Evolutionary conservation across 306 rosid genomes (phyloP).

Genomic region (Lathyrus tuberosus): DNA sequence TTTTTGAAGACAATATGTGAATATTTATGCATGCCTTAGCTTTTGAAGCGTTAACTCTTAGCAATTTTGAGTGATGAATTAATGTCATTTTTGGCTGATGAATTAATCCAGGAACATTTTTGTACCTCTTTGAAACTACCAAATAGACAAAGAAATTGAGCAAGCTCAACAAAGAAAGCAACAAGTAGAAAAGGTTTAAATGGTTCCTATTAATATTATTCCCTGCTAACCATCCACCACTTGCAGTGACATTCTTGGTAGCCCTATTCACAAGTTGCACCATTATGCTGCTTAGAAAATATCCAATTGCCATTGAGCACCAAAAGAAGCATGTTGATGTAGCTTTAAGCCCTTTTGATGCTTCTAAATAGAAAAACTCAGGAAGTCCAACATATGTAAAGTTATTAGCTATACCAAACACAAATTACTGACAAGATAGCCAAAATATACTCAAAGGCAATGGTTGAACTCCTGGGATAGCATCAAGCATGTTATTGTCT

Average conservation of each 20-base stretch:
- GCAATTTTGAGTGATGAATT: too few relatives aligned
- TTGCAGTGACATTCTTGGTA: slow-evolving; percentile 51
- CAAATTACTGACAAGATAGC: slow-evolving; percentile 84
- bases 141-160: too few relatives aligned
- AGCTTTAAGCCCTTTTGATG: slow-evolving; percentile 69
- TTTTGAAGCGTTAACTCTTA: too few relatives aligned
- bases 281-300: slow-evolving; percentile 67
- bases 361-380: slow-evolving; percentile 86
- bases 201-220: slow-evolving; percentile 80
- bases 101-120: too few relatives aligned
- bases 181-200: too few relatives aligned
- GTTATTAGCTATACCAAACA: slow-evolving; percentile 85
- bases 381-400: slow-evolving; percentile 90
- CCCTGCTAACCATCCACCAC: slow-evolving; percentile 85
- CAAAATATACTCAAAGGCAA: slow-evolving; percentile 77
- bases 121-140: too few relatives aligned
- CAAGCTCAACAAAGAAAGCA: too few relatives aligned
- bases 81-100: too few relatives aligned
- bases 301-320: slow-evolving; percentile 88
- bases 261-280: slow-evolving; percentile 66
- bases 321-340: slow-evolving; percentile 82
- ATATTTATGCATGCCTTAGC: too few relatives aligned
- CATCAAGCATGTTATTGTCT: too few relatives aligned
- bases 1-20: too few relatives aligned
- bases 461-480: slow-evolving; percentile 60